phyloP scores from a whole-genome alignment of 2,329 filamentous ascomycete genomes.

The Aspergillus fructus region DNA sequence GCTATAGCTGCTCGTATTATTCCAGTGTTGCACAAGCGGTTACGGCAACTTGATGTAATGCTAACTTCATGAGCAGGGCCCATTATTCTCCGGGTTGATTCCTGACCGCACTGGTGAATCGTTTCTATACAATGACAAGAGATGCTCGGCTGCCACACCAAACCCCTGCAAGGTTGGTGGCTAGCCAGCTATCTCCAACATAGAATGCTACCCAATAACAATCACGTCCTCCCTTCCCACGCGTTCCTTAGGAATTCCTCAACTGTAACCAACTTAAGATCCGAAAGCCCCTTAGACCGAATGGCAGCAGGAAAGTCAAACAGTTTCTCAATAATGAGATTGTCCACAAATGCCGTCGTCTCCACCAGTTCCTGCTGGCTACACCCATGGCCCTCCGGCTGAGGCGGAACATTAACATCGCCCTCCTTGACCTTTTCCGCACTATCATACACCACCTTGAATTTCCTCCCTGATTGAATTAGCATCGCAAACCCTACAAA shows the following conservation, averaged over 20 bases:
- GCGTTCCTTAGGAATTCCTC: constrained; percentile 21
- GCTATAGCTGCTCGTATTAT: no score
- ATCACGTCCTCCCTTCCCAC: constrained; percentile 9
- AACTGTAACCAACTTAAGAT: constrained; percentile 23
- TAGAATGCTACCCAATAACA: no score
- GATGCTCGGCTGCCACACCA: no score
- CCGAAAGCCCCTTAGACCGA: constrained; percentile 26
- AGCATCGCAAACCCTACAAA: background rate
- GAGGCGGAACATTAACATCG: constrained; percentile 33
- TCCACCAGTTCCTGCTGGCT: constrained; percentile 26
- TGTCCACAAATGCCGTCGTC: constrained; percentile 27
- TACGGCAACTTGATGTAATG: no score
- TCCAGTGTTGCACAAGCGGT: no score
- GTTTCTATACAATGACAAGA: no score
- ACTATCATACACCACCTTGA: constrained; percentile 36
- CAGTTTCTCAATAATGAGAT: constrained; percentile 27
- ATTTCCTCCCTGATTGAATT: constrained; percentile 27
- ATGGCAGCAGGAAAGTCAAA: constrained; percentile 27
- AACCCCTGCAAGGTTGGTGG: no score
- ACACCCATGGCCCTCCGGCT: constrained; percentile 18
- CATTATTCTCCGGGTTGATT: no score
- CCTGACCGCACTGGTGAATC: no score
- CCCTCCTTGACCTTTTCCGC: constrained; percentile 34
- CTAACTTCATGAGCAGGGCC: no score
- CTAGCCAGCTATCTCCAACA: no score